A percentile compares a stretch with the other conserved stretches of the same genome.
These are phyloP conservation scores for Pinus tabuliformis DNA, from an alignment of 75 land plant genomes.

Conservation along the genomic window DNA sequence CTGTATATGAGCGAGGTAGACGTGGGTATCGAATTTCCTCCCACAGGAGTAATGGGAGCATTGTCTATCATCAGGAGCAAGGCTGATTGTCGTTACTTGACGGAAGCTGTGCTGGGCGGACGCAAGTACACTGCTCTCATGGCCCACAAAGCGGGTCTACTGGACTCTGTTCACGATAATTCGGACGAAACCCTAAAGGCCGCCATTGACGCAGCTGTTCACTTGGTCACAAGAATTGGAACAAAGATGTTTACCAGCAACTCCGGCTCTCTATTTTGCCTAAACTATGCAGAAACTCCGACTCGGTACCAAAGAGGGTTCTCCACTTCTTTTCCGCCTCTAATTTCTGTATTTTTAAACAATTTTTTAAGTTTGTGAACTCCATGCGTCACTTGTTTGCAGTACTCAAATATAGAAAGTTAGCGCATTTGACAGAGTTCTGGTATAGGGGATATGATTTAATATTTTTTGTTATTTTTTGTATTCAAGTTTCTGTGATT, in stretches of 20 bases:
- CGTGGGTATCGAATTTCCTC: slow-evolving; percentile 17
- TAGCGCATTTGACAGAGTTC: too few relatives aligned
- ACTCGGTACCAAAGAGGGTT: too few relatives aligned
- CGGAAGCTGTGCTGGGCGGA: slow-evolving; percentile 30
- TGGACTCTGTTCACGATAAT: slow-evolving; percentile 21
- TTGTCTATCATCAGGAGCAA: slow-evolving; percentile 28
- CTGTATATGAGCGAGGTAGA: slow-evolving; percentile 33
- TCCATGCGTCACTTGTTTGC: too few relatives aligned
- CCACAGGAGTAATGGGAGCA: neutral
- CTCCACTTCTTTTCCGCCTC: too few relatives aligned
- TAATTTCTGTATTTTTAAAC: too few relatives aligned
- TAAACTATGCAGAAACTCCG: neutral
- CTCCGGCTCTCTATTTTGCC: slow-evolving; percentile 25
- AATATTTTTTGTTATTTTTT: too few relatives aligned
- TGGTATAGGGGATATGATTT: too few relatives aligned
- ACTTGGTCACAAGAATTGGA: slow-evolving; percentile 29
- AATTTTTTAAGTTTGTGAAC: too few relatives aligned
- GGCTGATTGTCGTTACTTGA: slow-evolving; percentile 11
- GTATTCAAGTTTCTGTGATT: too few relatives aligned
- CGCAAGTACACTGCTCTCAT: slow-evolving; percentile 18
- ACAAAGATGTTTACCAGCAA: slow-evolving; percentile 16
- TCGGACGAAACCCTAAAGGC: slow-evolving; percentile 26
- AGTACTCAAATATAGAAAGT: too few relatives aligned
- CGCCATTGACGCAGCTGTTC: slow-evolving; percentile 23
- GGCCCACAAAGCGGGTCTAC: slow-evolving; percentile 26